These are phyloP conservation scores for Geotrichum macrosporum DNA, from an alignment of 1,139 yeast species.

Conservation along the genomic window DNA sequence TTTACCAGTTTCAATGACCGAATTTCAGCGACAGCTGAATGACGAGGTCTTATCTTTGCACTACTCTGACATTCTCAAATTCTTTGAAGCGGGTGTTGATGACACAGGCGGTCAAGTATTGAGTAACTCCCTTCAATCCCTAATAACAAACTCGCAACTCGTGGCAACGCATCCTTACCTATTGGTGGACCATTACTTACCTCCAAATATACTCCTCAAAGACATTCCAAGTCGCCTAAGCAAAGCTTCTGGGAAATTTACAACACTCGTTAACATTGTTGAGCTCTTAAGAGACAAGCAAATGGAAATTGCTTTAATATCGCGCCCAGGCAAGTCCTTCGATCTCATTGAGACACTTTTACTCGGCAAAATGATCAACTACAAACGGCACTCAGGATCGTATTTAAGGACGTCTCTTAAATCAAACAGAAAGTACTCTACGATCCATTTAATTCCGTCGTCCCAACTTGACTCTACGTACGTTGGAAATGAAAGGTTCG, in stretches of 20 bases:
- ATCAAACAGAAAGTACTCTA: constrained; percentile 28
- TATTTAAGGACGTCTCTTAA: constrained; percentile 26
- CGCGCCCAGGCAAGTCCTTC: constrained; percentile 57
- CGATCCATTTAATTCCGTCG: constrained; percentile 37
- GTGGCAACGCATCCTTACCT: constrained; percentile 88
- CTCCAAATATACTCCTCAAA: constrained; percentile 69
- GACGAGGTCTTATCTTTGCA: constrained; percentile 90
- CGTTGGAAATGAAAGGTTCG: constrained; percentile 42
- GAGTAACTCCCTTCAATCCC: constrained; percentile 54
- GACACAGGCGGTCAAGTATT: constrained; percentile 40
- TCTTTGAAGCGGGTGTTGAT: constrained; percentile 60
- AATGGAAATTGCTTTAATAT: constrained; percentile 49
- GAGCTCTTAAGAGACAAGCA: constrained; percentile 41
- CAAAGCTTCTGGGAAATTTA: constrained; percentile 83
- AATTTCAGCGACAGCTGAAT: constrained; percentile 83
- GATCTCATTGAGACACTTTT: constrained; percentile 77
- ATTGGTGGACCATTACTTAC: constrained; percentile 78
- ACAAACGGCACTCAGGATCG: constrained; percentile 62
- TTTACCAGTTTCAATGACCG: constrained; percentile 82
- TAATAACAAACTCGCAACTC: constrained; percentile 68
- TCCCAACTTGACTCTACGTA: constrained; percentile 31
- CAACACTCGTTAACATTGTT: constrained; percentile 53
- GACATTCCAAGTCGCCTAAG: constrained; percentile 73
- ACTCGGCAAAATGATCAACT: constrained; percentile 61
- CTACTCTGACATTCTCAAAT: constrained; percentile 82